Percentiles rank a stretch among this genome's conserved stretches.
Evolutionary conservation across 768 basidiomycete genomes (phyloP).

Genomic region (Suillus variegatus): DNA sequence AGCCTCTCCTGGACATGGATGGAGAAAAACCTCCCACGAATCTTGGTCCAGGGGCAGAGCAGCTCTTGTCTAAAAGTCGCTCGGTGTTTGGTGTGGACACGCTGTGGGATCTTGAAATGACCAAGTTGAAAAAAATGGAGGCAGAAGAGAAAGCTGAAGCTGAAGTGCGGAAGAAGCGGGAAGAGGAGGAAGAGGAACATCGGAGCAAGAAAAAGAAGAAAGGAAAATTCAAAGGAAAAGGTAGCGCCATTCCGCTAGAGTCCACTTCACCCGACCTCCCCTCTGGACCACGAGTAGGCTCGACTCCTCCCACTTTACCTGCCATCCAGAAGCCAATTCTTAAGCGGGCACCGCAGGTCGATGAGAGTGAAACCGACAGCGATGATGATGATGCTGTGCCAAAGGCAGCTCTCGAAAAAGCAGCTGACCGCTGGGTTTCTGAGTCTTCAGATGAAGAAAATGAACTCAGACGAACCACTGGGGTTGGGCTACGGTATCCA

Average conservation of each 20-base stretch:
- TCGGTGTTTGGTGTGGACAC: slow-evolving; percentile 96
- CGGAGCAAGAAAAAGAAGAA: slow-evolving; percentile 41
- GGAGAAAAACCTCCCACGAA: slow-evolving; percentile 34
- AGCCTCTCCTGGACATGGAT: slow-evolving; percentile 69
- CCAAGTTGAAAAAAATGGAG: slow-evolving; percentile 77
- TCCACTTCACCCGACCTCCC: slow-evolving; percentile 35
- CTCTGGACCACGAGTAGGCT: slow-evolving; percentile 17
- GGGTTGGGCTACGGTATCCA: slow-evolving; percentile 56
- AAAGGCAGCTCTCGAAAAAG: slow-evolving; percentile 24
- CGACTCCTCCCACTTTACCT: slow-evolving; percentile 34
- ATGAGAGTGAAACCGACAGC: slow-evolving; percentile 50
- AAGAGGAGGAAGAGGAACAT: slow-evolving; percentile 46
- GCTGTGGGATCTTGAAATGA: slow-evolving; percentile 89
- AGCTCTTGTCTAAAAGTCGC: slow-evolving; percentile 45
- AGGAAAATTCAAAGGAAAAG: slow-evolving; percentile 49
- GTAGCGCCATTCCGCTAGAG: slow-evolving; percentile 33
- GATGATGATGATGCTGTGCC: slow-evolving; percentile 39
- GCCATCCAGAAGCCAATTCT: slow-evolving; percentile 36
- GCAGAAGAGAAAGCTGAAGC: slow-evolving; percentile 60
- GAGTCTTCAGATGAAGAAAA: slow-evolving; percentile 64
- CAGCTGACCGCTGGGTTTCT: slow-evolving; percentile 43
- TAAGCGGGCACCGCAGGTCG: slow-evolving; percentile 31
- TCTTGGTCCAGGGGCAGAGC: slow-evolving; percentile 33
- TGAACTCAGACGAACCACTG: slow-evolving; percentile 56
- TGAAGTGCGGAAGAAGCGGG: slow-evolving; percentile 48